Evolutionary conservation across 2,329 filamentous ascomycete genomes (phyloP).

Genomic region (Tolypocladium tropicale): DNA sequence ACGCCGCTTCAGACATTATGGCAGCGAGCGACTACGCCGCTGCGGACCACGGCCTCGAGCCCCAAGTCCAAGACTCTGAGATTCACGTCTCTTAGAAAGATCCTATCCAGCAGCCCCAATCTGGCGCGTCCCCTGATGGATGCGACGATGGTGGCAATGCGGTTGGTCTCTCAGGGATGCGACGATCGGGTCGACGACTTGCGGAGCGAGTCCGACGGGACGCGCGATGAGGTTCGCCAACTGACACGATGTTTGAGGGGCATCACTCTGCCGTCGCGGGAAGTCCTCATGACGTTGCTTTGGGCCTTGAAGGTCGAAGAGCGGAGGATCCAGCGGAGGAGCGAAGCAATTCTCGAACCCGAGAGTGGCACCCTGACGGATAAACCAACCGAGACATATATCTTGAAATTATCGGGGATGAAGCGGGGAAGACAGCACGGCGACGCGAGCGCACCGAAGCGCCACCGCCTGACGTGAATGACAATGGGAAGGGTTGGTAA

Average conservation of each 20-base stretch:
- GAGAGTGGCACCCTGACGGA: conserved; percentile 14
- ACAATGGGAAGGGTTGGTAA: conserved; percentile 7
- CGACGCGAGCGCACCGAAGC: conserved; percentile 7
- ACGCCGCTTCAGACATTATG: conserved; percentile 35
- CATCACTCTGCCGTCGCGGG: conserved; percentile 32
- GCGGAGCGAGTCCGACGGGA: conserved; percentile 20
- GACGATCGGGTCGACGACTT: conserved; percentile 33
- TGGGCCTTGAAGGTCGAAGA: conserved; percentile 36
- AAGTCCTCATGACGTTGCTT: conserved; percentile 36
- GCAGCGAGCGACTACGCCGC: conserved; percentile 39
- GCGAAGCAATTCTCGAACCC: conserved; percentile 10
- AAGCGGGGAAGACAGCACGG: conserved; percentile 10
- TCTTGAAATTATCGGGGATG: conserved; percentile 12
- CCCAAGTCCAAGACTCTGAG: conserved; percentile 47
- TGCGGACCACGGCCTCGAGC: conserved; percentile 41
- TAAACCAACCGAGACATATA: conserved; percentile 12
- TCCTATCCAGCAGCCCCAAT: conserved; percentile 63
- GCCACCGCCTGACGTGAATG: conserved; percentile 12
- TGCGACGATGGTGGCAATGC: conserved; percentile 66
- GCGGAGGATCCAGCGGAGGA: conserved; percentile 18
- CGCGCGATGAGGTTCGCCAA: conserved; percentile 25
- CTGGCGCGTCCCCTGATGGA: conserved; percentile 64
- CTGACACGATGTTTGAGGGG: conserved; percentile 26
- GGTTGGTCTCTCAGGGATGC: conserved; percentile 54
- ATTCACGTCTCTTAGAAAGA: conserved; percentile 51